These are phyloP conservation scores for Yamadazyma jaroonii DNA, from an alignment of 1,139 yeast species.

Conservation along the genomic window DNA sequence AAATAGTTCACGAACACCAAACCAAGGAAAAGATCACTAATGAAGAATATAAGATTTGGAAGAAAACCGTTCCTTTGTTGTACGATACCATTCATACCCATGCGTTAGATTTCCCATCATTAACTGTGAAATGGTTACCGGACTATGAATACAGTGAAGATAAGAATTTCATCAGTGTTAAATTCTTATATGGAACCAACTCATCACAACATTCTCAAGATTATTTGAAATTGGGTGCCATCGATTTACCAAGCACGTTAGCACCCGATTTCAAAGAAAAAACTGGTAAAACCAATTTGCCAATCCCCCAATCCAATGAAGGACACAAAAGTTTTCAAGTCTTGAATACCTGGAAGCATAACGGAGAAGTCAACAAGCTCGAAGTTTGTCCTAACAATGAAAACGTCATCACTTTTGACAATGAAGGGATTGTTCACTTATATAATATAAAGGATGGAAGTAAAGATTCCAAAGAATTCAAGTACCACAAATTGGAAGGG, in stretches of 20 bases:
- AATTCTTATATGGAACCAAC: constrained; percentile 50
- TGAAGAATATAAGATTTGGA: constrained; percentile 90
- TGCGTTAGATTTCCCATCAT: constrained; percentile 62
- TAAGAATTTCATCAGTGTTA: constrained; percentile 34
- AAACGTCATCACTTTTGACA: constrained; percentile 49
- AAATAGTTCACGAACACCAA: constrained; percentile 43
- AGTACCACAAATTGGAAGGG: constrained; percentile 66
- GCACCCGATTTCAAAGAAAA: constrained; percentile 28
- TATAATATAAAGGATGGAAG: constrained; percentile 27
- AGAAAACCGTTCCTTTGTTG: constrained; percentile 86
- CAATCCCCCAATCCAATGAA: constrained; percentile 22
- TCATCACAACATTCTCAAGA: constrained; percentile 39
- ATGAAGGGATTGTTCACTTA: constrained; percentile 46
- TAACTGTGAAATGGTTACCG: constrained; percentile 50
- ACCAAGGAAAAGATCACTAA: constrained; percentile 49
- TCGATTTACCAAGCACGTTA: constrained; percentile 51
- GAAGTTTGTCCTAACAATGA: constrained; percentile 34
- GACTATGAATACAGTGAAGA: constrained; percentile 31
- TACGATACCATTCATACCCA: constrained; percentile 76
- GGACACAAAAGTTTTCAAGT: constrained; percentile 26
- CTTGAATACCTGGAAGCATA: constrained; percentile 48
- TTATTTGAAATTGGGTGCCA: constrained; percentile 43
- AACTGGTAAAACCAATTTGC: constrained; percentile 21
- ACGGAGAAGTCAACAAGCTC: constrained; percentile 52
- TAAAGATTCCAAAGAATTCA: constrained; percentile 35